Percentiles rank a stretch among this genome's conserved stretches.
These are phyloP conservation scores for Colletotrichum sp. DNA, from an alignment of 2,329 filamentous ascomycete genomes.

Conservation along the genomic window DNA sequence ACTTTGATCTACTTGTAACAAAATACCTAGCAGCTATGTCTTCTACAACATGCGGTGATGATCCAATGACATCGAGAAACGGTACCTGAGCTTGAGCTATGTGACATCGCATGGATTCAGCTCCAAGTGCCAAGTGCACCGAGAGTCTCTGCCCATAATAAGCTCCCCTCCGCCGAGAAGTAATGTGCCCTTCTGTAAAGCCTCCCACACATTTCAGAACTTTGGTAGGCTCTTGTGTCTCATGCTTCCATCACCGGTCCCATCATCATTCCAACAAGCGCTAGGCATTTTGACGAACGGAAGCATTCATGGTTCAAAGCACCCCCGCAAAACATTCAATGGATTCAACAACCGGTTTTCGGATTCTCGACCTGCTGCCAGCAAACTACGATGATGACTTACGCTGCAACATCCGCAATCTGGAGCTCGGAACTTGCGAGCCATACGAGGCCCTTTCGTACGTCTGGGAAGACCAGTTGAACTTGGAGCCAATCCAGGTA, in stretches of 20 bases:
- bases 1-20: not conserved
- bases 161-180: not conserved
- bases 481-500: not conserved
- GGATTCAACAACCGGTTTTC: not conserved
- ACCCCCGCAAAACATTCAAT: not conserved
- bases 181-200: not conserved
- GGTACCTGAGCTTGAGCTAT: not conserved
- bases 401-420: not conserved
- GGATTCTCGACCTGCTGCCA: not conserved
- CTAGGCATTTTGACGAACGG: not conserved
- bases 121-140: not conserved
- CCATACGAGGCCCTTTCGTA: not conserved
- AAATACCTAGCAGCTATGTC: not conserved
- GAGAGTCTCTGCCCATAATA: not conserved
- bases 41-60: not conserved
- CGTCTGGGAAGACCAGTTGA: not conserved
- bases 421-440: not conserved
- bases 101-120: not conserved
- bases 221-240: no score
- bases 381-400: not conserved
- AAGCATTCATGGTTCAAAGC: not conserved
- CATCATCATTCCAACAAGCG: not conserved
- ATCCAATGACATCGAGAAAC: not conserved
- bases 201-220: no score
- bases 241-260: not conserved